Base-by-base conservation (phyloP, 306 rosid species). In the Acacia crassicarpa region DNA sequence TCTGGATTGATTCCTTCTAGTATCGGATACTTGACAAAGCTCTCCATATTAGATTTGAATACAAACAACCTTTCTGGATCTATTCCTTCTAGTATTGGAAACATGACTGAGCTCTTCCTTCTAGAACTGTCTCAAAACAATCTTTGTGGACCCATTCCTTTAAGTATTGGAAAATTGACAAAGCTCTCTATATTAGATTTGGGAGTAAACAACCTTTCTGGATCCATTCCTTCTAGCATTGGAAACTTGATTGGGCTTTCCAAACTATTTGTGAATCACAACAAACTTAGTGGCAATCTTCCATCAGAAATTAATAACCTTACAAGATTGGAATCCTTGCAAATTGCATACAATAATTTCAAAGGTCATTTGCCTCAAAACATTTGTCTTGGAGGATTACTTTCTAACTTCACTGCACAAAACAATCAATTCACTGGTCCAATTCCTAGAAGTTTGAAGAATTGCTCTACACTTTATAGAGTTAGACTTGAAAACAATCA, bases 181-280 rank as follows among this genome's bases (percentile, higher is more conserved):
- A 16, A 48, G 19, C 53, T 48, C 48, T 44, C 48, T 15, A 1
- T 10, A 53, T 16, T 53, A 19, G 0, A 2, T 17, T 17, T 49
- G 56, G 0, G 0, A 0, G 0, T 0, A 13, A 49, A 49, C 19
- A 14, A 16, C 56, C 56, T 49, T 16, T 49, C n/a, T 16, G 56
- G 17, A 1, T 48, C 4, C 0, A 48, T 48, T 48, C 14, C 53
- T 48, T 48, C 2, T 3, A 48, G 54, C 8, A 53, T 53, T 16
- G 59, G 59, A 6, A 38, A 38, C 8, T 6, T 38, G 41, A 38
- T 8, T 38, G 41, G 6, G 41, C 41, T 38, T 6, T 38, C 41
- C 7, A 0, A 0, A 35, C 40, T 35, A 35, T 0, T 0, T 35
- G 0, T 35, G 1, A 5, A 0, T 4, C 40, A 35, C 17, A 67